phyloP scores from a whole-genome alignment of 73 alveolate species.

The Paramecium biaurelia region DNA sequence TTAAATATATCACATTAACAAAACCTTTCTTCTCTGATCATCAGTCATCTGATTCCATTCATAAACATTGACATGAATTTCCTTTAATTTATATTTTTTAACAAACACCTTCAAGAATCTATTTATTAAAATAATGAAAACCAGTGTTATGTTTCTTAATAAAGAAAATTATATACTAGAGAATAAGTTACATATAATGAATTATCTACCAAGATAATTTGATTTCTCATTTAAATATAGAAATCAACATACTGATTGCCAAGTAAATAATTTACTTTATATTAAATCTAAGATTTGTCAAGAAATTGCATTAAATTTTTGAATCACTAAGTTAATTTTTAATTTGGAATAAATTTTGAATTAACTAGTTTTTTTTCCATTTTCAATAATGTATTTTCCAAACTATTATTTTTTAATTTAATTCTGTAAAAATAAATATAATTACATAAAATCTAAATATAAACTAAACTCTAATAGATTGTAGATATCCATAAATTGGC shows the following conservation, averaged over 20 bases:
- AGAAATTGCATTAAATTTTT: not conserved
- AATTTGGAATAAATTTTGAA: not conserved
- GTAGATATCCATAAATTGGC: slow-evolving; percentile 4
- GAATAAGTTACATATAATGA: not conserved
- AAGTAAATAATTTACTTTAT: not conserved
- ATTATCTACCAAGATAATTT: not conserved
- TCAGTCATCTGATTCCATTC: not conserved
- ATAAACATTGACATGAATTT: not conserved
- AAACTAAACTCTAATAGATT: not conserved
- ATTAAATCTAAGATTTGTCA: not conserved
- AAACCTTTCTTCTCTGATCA: not conserved
- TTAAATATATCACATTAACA: not conserved
- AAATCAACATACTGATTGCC: not conserved
- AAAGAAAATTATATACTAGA: not conserved
- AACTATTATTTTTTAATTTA: not conserved
- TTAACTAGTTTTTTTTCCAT: not conserved
- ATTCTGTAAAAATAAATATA: not conserved
- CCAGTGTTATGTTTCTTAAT: slow-evolving; percentile 17
- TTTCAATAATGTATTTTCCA: not conserved
- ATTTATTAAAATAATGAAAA: slow-evolving; percentile 34
- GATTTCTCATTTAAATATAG: not conserved
- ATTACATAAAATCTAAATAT: not conserved
- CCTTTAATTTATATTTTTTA: not conserved
- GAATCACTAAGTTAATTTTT: not conserved
- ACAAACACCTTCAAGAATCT: not conserved